phyloP scores from a whole-genome alignment of 352 stramenopile species.

The Globisporangium cystogenes region DNA sequence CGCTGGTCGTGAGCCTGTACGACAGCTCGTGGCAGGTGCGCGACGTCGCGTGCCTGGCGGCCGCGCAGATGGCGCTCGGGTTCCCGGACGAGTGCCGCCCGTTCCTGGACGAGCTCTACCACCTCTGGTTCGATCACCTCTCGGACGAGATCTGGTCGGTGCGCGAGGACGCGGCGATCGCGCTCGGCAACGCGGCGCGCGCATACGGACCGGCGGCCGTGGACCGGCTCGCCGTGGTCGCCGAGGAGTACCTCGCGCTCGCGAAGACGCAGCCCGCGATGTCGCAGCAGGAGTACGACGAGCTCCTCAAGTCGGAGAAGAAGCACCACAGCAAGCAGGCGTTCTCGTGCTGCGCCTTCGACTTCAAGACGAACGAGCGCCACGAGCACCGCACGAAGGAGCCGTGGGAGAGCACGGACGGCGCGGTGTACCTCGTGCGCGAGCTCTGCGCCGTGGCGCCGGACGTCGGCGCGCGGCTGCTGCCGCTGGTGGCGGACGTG shows the following conservation, averaged over 20 bases:
- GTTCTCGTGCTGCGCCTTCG: slow-evolving; percentile 94
- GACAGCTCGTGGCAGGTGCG: slow-evolving; percentile 96
- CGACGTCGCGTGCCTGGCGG: slow-evolving; percentile 92
- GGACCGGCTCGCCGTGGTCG: slow-evolving; percentile 66
- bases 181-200: slow-evolving; percentile 90
- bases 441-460: slow-evolving; percentile 82
- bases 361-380: slow-evolving; percentile 90
- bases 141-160: slow-evolving; percentile 98
- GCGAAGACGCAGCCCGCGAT: slow-evolving; percentile 90
- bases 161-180: slow-evolving; percentile 93
- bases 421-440: slow-evolving; percentile 93
- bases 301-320: slow-evolving; percentile 87
- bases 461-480: slow-evolving; percentile 38
- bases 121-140: slow-evolving; percentile 93
- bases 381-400: slow-evolving; percentile 82
- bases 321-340: slow-evolving; percentile 92
- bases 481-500: slow-evolving; percentile 60
- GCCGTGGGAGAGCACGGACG: slow-evolving; percentile 95
- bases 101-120: slow-evolving; percentile 85
- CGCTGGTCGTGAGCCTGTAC: slow-evolving; percentile 94
- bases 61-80: slow-evolving; percentile 71
- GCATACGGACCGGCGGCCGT: slow-evolving; percentile 88
- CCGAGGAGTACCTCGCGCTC: slow-evolving; percentile 64
- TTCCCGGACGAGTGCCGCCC: slow-evolving; percentile 85
- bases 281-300: slow-evolving; percentile 91